These are phyloP conservation scores for Scutellaria minor DNA, from an alignment of 257 asterid species.

Conservation along the genomic window DNA sequence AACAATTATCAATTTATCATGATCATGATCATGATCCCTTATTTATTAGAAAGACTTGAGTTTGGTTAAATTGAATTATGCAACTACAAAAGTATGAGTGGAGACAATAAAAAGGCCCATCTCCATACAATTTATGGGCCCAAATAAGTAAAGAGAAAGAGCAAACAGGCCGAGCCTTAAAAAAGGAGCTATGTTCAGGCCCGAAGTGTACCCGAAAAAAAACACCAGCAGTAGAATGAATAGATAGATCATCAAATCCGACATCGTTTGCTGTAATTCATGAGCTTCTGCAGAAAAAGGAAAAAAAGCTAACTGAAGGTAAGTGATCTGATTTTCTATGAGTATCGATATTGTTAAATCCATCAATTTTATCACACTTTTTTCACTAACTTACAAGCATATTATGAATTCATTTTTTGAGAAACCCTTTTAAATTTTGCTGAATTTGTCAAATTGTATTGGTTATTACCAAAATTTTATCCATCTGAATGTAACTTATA, in stretches of 20 bases:
- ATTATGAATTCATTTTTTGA: too few species aligned
- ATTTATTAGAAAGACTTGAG: too few species aligned
- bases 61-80: too few species aligned
- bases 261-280: conserved; percentile 13
- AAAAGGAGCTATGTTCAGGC: conserved; percentile 10
- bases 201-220: conserved; percentile 4
- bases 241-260: conserved; percentile 24
- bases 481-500: background rate
- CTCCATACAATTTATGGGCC: background rate
- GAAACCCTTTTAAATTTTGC: background rate
- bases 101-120: background rate
- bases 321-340: conserved; percentile 19
- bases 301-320: conserved; percentile 4
- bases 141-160: too few species aligned
- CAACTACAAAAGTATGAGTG: too few species aligned
- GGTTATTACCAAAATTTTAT: background rate
- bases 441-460: background rate
- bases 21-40: too few species aligned
- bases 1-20: too few species aligned
- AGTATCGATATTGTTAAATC: conserved; percentile 15
- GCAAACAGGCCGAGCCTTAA: background rate
- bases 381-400: too few species aligned
- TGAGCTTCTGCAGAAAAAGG: conserved; percentile 31
- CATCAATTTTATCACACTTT: background rate
- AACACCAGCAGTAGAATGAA: background rate